These are phyloP conservation scores for Cercis canadensis DNA, from an alignment of 306 rosid species.

Conservation along the genomic window DNA sequence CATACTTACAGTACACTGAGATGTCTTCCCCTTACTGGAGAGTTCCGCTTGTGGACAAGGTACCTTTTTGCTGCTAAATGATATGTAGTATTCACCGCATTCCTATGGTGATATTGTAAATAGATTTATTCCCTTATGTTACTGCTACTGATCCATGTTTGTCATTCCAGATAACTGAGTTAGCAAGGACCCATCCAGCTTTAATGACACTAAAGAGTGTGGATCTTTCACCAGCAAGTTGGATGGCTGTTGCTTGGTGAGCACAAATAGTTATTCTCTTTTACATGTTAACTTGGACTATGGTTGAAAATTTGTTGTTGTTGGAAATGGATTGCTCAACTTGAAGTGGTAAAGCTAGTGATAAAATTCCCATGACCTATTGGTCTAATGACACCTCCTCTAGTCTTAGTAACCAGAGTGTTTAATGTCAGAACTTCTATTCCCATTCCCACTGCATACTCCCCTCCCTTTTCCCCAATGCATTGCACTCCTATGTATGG, in stretches of 20 bases:
- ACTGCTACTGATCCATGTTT: not conserved
- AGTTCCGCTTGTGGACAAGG: constrained; percentile 74
- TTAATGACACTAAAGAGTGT: constrained; percentile 69
- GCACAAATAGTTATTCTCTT: constrained; percentile 35
- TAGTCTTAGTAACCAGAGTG: too few species aligned
- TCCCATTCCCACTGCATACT: too few species aligned
- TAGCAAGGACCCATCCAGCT: constrained; percentile 59
- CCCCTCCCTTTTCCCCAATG: too few species aligned
- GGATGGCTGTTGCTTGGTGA: constrained; percentile 97
- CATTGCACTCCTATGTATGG: too few species aligned
- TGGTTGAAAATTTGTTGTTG: not conserved
- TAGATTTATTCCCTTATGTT: not conserved
- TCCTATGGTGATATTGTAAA: too few species aligned
- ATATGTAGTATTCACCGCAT: not conserved
- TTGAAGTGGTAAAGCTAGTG: not conserved
- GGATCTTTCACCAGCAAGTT: constrained; percentile 87
- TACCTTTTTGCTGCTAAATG: too few species aligned
- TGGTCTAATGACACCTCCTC: too few species aligned
- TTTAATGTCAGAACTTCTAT: too few species aligned
- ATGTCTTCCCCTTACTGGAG: constrained; percentile 66
- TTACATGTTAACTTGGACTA: constrained; percentile 4
- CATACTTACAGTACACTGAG: constrained; percentile 63
- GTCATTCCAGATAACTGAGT: constrained; percentile 60
- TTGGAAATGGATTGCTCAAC: constrained; percentile 16
- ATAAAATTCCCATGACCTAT: not conserved